Evolutionary conservation across 331 rosid genomes (phyloP), one percentile per base, ranked within the genome.

Genomic region (Pyracantha coccinea): DNA sequence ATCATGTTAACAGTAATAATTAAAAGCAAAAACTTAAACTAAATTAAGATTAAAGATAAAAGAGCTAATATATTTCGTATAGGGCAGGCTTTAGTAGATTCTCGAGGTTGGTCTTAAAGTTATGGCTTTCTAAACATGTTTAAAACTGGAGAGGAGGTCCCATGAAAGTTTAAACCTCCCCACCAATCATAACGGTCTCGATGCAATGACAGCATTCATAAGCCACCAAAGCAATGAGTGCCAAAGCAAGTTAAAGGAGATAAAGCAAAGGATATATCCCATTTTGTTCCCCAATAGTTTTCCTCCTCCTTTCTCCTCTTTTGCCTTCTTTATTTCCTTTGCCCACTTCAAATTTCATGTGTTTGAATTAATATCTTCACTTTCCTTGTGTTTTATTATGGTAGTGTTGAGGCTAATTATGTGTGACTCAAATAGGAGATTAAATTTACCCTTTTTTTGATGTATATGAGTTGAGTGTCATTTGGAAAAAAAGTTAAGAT

Each of bases 161-260:
- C 20, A 50, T 16, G 55, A 50, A 50, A 50, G 55, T 50, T 50
- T 50, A 50, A 50, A 50, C 20, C n/a, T 6, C 8, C 45, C 55
- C 3, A 50, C 81, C 79, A 83, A 66, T 38, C 14, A 38, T 38
- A 59, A 75, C 28, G 74, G 82, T 84, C 77, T 80, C 25, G 55
- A 54, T 66, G 52, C 65, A 64, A 71, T 76, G 58, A 59, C 76
- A 58, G 58, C 76, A 72, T 33, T 21, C 63, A 7, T 55, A 66
- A 79, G 86, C 85, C 86, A 83, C 83, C 78, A 80, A 72, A 78
- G 35, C 65, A 84, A 82, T 81, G 83, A 84, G 76, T 62, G 24
- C 77, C 77, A 87, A 89, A 89, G 94, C 86, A 83, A 84, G 84
- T 83, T 82, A 85, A 91, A 88, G 93, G 85, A 80, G 77, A 82